These are phyloP conservation scores for Chloropicon primus DNA, from an alignment of 139 green algal genomes.

Conservation along the genomic window DNA sequence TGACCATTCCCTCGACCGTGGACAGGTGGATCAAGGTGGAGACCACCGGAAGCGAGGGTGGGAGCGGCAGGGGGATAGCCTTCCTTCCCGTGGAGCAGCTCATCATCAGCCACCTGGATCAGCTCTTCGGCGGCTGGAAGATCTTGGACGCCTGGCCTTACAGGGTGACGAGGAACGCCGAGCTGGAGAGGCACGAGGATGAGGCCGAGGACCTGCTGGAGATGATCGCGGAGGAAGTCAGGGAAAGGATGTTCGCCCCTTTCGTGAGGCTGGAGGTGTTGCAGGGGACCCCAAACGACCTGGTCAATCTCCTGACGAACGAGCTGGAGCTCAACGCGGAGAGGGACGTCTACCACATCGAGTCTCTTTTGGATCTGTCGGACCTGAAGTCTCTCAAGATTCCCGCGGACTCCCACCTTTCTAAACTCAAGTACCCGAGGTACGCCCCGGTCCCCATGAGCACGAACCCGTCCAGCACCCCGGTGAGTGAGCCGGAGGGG, in stretches of 20 bases:
- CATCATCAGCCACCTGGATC: slow-evolving; percentile 30
- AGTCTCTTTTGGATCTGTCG: slow-evolving; percentile 22
- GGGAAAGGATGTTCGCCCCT: slow-evolving; percentile 34
- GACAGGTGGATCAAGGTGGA: slow-evolving; percentile 10
- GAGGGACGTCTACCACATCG: slow-evolving; percentile 20
- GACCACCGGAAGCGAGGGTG: not conserved
- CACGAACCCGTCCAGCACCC: no score
- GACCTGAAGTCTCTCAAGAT: slow-evolving; percentile 21
- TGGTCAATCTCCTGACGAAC: slow-evolving; percentile 14
- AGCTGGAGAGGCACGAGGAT: slow-evolving; percentile 41
- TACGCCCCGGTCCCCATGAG: not conserved
- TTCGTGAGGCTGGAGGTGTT: slow-evolving; percentile 42
- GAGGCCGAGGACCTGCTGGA: slow-evolving; percentile 47
- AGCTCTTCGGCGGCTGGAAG: slow-evolving; percentile 37
- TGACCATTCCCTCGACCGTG: slow-evolving; percentile 15
- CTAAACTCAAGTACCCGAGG: not conserved
- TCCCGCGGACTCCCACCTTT: not conserved
- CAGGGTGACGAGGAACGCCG: slow-evolving; percentile 39
- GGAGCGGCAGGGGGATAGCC: not conserved
- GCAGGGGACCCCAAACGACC: slow-evolving; percentile 22
- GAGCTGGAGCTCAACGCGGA: slow-evolving; percentile 20
- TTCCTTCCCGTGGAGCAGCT: slow-evolving; percentile 33
- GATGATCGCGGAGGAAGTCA: slow-evolving; percentile 48
- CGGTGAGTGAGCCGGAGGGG: no score
- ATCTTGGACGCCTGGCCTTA: slow-evolving; percentile 19